Evolutionary conservation across 2,329 filamentous ascomycete genomes (phyloP).

Genomic region (Elsinoe batatas): DNA sequence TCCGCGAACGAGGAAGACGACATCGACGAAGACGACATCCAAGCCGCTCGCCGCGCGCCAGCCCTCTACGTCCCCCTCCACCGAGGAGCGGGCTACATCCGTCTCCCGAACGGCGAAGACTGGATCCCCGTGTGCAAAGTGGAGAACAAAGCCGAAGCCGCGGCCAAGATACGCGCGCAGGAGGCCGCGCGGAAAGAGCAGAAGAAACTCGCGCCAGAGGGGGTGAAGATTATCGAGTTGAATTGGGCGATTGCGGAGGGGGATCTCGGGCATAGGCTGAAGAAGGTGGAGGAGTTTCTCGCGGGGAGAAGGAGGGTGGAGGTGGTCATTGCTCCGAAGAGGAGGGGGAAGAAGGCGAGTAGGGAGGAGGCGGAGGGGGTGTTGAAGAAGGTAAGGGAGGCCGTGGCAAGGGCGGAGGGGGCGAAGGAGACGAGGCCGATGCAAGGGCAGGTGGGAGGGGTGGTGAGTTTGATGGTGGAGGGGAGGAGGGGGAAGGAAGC

Average conservation of each 20-base stretch:
- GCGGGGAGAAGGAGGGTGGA: conserved; percentile 66
- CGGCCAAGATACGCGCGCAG: conserved; percentile 35
- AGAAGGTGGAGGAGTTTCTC: conserved; percentile 59
- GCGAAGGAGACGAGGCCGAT: conserved; percentile 38
- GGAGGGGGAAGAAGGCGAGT: conserved; percentile 50
- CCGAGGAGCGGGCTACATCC: neutral
- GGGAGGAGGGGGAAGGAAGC: conserved; percentile 21
- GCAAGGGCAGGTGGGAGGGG: conserved; percentile 38
- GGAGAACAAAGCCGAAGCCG: conserved; percentile 47
- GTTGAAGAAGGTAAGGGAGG: conserved; percentile 41
- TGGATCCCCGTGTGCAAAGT: conserved; percentile 63
- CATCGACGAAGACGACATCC: conserved; percentile 15
- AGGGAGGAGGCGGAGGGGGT: conserved; percentile 52
- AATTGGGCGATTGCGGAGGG: conserved; percentile 76
- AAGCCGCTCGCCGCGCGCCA: neutral
- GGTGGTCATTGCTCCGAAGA: conserved; percentile 59
- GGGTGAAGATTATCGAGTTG: conserved; percentile 70
- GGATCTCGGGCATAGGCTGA: conserved; percentile 64
- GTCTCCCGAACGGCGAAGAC: conserved; percentile 14
- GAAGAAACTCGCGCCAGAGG: conserved; percentile 35
- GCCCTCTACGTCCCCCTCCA: neutral
- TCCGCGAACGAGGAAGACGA: conserved; percentile 17
- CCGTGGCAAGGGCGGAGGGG: conserved; percentile 33
- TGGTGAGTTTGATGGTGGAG: conserved; percentile 38
- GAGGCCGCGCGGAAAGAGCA: conserved; percentile 38